Evolutionary conservation across 352 stramenopile genomes (phyloP), one percentile per base, ranked within the genome.

Genomic region (Peronospora belbahrii): DNA sequence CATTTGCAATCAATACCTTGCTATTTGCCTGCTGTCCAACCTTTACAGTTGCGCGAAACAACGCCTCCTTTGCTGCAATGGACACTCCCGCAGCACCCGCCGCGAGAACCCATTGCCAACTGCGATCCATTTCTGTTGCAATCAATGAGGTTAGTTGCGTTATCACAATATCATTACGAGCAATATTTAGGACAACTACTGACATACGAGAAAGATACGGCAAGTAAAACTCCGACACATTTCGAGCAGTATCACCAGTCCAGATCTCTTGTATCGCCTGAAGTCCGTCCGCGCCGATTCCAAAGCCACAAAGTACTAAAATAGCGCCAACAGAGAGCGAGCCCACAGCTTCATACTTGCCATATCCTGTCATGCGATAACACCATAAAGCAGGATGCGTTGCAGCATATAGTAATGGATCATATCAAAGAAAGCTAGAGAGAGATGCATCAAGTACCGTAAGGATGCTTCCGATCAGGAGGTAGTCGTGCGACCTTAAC

Each of bases 1-100:
- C 95, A 75, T 99, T 99, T 11, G 95, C 95, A 51, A 98, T 96
- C 30, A 99, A 67, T 14, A 98, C 89, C 46, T 94, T 94, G 48
- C 88, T 97, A 55, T 97, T 97, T 9, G 94, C 61, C 23, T 82
- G 60, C 61, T 97, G 78, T 6, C 88, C 95, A 9, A 98, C 90
- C 22, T 70, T 72, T 11, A 92, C 81, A 0, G 95, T 99, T 17
- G 91, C 91, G 28, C 92, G 84, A 62, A 89, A 98, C 6, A 98
- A 63, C 42, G 74, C 90, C 61, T 98, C 94, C 48, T 98, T 98
- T 19, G 84, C 88, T 5, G 76, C 62, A 55, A 98, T 97, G 3
- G 87, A 97, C 5, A 94, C 48, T 6, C 62, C 72, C 1, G 93
- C 92, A 23, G 95, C 88, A 27, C 85, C 55, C 2, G 93, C 70